Base-by-base conservation (phyloP, 345 rosid genomes). In the Pugionium dolabratum region DNA sequence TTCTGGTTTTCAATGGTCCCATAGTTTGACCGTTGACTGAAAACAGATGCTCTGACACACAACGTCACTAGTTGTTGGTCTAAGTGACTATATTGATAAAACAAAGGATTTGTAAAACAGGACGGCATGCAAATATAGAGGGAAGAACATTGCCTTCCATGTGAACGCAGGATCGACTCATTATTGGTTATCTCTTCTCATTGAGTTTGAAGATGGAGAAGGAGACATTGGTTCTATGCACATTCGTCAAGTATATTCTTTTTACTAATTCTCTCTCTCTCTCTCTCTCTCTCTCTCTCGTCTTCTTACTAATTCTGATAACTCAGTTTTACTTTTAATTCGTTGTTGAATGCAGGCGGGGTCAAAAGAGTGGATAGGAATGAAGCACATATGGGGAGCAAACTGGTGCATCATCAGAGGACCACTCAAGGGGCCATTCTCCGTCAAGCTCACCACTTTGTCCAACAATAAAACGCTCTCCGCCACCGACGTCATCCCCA, bases 321-420 rank as follows among this genome's bases (percentile, higher is more conserved):
- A 28, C 40, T 30, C 53, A 45, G 3, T 1, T 9, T 34, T 9
- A 9, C 31, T 34, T 32, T 1, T 2, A n/a, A 5, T 28, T 64
- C 0, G 1, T 58, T 73, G 18, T 18, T 18, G 18, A 18, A 18
- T 18, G 18, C 85, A 93, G 97, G 88, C 82, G 7, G 81, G 81
- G 35, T 83, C 89, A 7, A 72, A 60, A 54, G 78, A 84, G 76
- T 94, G 99, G 99, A 40, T 86, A 34, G 86, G 79, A 57, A 94
- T 94, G 99, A 88, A 84, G 66, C 99, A 94, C 73, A 18, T 94
- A 42, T 94, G 99, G 99, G 99, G 99, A 52, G 99, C 99, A 51
- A 90, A 54, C 66, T 94, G 99, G 99, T 78, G 79, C 75, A 75
- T 88, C 27, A 73, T 59, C 66, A 65, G 73, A 54, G 98, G 96